Base-by-base conservation (phyloP, 768 basidiomycete species). In the Wakefieldia striispora region DNA sequence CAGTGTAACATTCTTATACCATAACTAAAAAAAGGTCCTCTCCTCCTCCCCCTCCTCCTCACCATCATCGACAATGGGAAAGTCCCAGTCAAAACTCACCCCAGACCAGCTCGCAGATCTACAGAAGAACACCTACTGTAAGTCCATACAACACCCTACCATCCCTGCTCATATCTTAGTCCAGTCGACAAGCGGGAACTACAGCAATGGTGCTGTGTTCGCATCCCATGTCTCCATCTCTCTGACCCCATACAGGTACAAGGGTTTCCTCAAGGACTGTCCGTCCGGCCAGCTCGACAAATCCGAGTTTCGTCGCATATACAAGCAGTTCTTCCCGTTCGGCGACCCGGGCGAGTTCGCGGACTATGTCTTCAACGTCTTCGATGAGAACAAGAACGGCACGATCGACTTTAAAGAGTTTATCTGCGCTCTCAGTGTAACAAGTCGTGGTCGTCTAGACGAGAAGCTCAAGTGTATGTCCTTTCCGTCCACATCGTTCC, bases 251-350 rank as follows among this genome's bases (percentile, higher is more conserved):
- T 35, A 43, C 49, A 95, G 91, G 95, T 95, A 98, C 81, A 98
- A 98, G 72, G 97, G 97, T 40, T 99, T 98, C 75, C 83, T 95
- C 65, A 97, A 94, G 72, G 97, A 99, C 72, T 99, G 97, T 67
- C 97, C 97, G 1, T 89, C 92, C 4, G 97, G 97, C 36, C 90
- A 94, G 57, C 83, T 99, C 62, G 90, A 97, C 80, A 97, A 92
- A 77, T 76, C 82, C 48, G 95, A 95, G 68, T 99, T 99, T 74
- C 80, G 88, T 63, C 86, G 88, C 70, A 99, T 99, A 77, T 99
- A 98, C 81, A 93, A 94, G 67, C 97, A 98, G 70, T 99, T 99
- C 87, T 99, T 99, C 78, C 97, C 97, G 21, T 99, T 99, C 63
- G 97, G 97, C 54, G 95, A 99, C 70, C 95, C 97, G 8, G 83